Percentiles rank a stretch among this genome's conserved stretches.
Conservation (phyloP, 208 protist species). For the Giardia muris region DNA sequence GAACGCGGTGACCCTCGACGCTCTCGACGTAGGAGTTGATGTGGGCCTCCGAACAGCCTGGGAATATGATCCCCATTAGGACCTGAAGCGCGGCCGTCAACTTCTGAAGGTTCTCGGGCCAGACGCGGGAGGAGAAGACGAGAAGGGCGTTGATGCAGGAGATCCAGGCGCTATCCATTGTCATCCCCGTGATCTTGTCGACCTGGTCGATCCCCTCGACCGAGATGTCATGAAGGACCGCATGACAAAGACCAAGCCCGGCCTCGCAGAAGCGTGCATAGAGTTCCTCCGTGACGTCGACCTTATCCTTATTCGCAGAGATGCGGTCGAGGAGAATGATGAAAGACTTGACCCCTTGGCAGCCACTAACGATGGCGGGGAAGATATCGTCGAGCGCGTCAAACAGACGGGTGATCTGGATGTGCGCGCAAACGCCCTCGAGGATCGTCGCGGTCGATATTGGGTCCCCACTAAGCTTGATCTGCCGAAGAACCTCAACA, state of each 20-base stretch:
- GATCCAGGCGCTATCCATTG: neutral
- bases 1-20: neutral
- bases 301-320: neutral
- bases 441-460: neutral
- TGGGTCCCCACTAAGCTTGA: neutral
- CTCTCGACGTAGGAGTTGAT: neutral
- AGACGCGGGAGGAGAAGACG: neutral
- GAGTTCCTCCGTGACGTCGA: neutral
- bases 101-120: neutral
- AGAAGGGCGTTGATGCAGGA: slow-evolving; percentile 3
- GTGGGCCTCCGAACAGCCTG: neutral
- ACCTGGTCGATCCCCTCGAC: neutral
- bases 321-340: neutral
- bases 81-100: neutral
- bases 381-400: neutral
- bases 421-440: neutral
- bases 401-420: neutral
- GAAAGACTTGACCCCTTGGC: neutral
- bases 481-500: neutral
- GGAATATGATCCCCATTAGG: neutral
- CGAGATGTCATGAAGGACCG: neutral
- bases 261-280: neutral
- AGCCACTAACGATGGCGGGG: neutral
- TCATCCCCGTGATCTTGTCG: neutral
- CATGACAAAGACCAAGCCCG: neutral